Percentiles rank a stretch among this genome's conserved stretches.
Conservation (phyloP, 768 basidiomycete genomes). For the Lactarius psammicola region DNA sequence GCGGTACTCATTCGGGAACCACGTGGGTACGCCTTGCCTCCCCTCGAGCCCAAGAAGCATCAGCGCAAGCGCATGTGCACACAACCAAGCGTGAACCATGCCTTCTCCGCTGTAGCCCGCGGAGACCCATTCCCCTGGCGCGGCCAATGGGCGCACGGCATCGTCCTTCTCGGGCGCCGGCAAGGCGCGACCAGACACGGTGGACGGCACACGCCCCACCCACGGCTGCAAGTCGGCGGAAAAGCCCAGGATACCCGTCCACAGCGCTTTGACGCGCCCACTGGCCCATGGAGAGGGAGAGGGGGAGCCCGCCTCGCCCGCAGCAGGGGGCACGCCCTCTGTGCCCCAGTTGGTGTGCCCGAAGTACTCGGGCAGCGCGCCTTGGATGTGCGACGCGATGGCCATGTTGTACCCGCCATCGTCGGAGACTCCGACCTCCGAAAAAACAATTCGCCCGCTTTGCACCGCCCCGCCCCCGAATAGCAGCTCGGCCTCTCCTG, state of each 20-base stretch:
- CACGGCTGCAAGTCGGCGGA: constrained; percentile 65
- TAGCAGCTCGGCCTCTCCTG: constrained; percentile 46
- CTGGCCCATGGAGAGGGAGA: constrained; percentile 37
- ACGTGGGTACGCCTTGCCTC: constrained; percentile 37
- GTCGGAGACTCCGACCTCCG: constrained; percentile 36
- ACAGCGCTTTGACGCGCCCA: constrained; percentile 53
- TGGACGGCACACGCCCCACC: constrained; percentile 61
- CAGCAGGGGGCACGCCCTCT: constrained; percentile 34
- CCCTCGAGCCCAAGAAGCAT: constrained; percentile 53
- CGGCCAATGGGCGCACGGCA: constrained; percentile 24
- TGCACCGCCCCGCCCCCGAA: constrained; percentile 59
- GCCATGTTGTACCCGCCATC: constrained; percentile 40
- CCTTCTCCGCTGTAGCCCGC: constrained; percentile 74
- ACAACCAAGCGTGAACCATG: constrained; percentile 69
- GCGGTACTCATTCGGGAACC: constrained; percentile 52
- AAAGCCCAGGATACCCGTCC: constrained; percentile 63
- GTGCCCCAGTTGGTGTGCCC: constrained; percentile 44
- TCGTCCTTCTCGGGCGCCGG: constrained; percentile 3
- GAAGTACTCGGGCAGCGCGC: constrained; percentile 56
- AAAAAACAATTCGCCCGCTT: constrained; percentile 32
- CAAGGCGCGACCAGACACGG: constrained; percentile 40
- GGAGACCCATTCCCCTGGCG: constrained; percentile 67
- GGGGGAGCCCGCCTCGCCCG: constrained; percentile 38
- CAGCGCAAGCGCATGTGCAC: constrained; percentile 54
- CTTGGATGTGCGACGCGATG: constrained; percentile 45